Evolutionary conservation across 768 basidiomycete species (phyloP).

Genomic region (Podaxis sp.): DNA sequence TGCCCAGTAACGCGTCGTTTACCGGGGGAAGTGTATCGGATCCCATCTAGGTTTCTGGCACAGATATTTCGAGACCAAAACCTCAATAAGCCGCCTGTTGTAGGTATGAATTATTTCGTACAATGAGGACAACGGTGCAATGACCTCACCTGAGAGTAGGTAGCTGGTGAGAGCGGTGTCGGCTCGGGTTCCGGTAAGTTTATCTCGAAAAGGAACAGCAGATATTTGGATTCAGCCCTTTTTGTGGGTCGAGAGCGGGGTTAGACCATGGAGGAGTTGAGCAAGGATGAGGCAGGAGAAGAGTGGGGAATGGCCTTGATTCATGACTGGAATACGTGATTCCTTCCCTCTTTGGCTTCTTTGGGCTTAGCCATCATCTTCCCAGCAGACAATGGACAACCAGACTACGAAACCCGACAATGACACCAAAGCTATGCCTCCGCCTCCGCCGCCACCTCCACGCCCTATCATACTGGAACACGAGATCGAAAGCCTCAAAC

Average conservation of each 20-base stretch:
- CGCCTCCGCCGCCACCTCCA: conserved; percentile 51
- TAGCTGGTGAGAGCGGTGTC: neutral
- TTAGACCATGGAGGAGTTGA: conserved; percentile 4
- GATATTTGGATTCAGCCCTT: neutral
- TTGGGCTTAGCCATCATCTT: neutral
- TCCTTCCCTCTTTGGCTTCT: neutral
- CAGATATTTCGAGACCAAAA: neutral
- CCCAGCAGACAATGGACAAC: neutral
- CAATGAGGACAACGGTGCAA: neutral
- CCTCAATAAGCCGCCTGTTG: neutral
- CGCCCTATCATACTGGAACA: conserved; percentile 48
- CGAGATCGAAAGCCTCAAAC: conserved; percentile 57
- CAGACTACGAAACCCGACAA: conserved; percentile 20
- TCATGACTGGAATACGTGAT: neutral
- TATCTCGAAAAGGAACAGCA: neutral
- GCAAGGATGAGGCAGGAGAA: neutral
- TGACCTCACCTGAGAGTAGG: neutral
- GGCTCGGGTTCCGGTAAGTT: neutral
- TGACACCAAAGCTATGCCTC: conserved; percentile 41
- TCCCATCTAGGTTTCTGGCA: neutral
- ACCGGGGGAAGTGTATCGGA: neutral
- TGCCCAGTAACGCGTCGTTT: neutral
- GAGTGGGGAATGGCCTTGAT: neutral
- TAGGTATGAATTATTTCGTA: neutral
- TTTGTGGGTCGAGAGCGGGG: neutral